phyloP scores from a whole-genome alignment of 768 basidiomycete genomes.

The Pulveroboletus ravenelii region DNA sequence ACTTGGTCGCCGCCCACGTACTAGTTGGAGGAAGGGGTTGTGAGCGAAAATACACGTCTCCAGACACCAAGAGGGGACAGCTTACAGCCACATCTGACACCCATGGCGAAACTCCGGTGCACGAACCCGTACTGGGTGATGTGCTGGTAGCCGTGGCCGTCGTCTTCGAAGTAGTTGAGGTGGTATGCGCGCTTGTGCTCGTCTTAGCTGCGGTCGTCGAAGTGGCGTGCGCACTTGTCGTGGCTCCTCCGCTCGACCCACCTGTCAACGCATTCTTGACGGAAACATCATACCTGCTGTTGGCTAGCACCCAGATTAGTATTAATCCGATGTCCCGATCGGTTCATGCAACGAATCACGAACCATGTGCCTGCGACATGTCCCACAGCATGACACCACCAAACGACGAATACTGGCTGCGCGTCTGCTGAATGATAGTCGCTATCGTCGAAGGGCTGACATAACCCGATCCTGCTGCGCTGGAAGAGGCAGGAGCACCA shows the following conservation, averaged over 20 bases:
- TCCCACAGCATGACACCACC: conserved; percentile 46
- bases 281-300: conserved; percentile 53
- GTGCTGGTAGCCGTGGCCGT: conserved; percentile 6
- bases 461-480: conserved; percentile 44
- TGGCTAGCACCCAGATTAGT: conserved; percentile 32
- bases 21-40: conserved; percentile 16
- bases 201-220: conserved; percentile 8
- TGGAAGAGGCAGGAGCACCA: conserved; percentile 42
- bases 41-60: neutral
- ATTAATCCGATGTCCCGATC: neutral
- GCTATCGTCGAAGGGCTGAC: conserved; percentile 33
- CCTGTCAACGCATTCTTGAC: conserved; percentile 54
- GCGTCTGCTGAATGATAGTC: conserved; percentile 32
- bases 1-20: conserved; percentile 44
- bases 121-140: conserved; percentile 25
- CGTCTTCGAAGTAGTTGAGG: conserved; percentile 5
- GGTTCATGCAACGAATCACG: neutral
- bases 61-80: neutral
- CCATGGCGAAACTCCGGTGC: conserved; percentile 45
- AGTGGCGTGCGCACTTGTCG: neutral
- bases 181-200: conserved; percentile 4
- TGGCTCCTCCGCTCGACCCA: conserved; percentile 30
- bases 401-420: conserved; percentile 38
- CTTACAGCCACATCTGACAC: conserved; percentile 35
- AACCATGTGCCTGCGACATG: conserved; percentile 43